Conservation (phyloP, 2,329 filamentous ascomycete species). For the Zasmidium angulare region DNA sequence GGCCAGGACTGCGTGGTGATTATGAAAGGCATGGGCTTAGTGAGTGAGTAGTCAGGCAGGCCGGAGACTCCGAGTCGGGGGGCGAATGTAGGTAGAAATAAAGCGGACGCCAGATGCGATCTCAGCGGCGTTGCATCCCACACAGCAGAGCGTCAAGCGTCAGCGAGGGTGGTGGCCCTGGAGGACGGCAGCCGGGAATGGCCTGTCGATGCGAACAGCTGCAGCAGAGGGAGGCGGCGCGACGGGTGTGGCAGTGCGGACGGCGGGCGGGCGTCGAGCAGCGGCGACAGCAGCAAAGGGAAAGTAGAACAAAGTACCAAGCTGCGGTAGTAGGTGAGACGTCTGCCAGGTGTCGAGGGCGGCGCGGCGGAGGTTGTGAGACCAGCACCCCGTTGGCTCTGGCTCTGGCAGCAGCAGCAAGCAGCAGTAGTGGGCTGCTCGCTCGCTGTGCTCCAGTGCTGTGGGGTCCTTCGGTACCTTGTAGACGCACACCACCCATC, state of each 20-base stretch:
- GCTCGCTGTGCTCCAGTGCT: too few species aligned
- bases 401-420: neutral
- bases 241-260: neutral
- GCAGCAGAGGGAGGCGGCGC: neutral
- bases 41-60: neutral
- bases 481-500: too few species aligned
- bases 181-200: neutral
- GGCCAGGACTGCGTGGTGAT: constrained; percentile 14
- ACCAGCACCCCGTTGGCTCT: neutral
- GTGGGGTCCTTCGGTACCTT: too few species aligned
- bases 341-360: too few species aligned
- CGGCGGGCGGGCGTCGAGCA: neutral
- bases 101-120: constrained; percentile 1
- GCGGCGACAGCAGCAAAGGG: neutral
- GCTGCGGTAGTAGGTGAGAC: neutral
- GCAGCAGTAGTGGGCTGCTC: neutral
- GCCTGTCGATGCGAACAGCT: neutral
- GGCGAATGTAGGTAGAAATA: constrained; percentile 7
- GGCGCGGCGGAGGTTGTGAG: too few species aligned
- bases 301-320: neutral
- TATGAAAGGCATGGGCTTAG: constrained; percentile 11
- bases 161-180: neutral
- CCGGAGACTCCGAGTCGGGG: neutral
- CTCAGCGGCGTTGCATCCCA: neutral
- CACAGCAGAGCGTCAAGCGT: neutral